Evolutionary conservation across 2,329 filamentous ascomycete species (phyloP).

Genomic region (Ophioceras dolichostomum): DNA sequence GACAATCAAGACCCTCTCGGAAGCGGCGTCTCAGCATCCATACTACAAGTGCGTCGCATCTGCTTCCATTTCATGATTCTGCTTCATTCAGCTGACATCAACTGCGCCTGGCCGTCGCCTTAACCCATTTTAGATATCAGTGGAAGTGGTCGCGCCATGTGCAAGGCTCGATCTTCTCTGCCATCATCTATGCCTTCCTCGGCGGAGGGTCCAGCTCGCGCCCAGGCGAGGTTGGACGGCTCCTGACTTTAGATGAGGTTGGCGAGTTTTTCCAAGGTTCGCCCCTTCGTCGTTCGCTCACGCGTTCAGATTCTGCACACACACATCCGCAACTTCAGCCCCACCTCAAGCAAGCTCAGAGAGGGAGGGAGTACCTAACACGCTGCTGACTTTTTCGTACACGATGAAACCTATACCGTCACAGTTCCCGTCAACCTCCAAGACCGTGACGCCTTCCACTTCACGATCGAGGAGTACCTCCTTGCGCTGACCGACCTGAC

Average conservation of each 20-base stretch:
- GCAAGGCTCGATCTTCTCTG: conserved; percentile 59
- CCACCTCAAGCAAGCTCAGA: too few relatives aligned
- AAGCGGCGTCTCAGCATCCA: conserved; percentile 70
- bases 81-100: conserved; percentile 2
- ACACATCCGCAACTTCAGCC: neutral
- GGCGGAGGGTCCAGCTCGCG: conserved; percentile 50
- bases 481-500: conserved; percentile 76
- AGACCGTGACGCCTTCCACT: conserved; percentile 79
- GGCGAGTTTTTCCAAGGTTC: conserved; percentile 64
- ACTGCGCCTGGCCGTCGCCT: too few relatives aligned
- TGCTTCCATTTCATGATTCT: neutral
- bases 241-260: conserved; percentile 81
- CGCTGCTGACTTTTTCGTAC: neutral
- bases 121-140: conserved; percentile 53
- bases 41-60: conserved; percentile 70
- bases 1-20: conserved; percentile 57
- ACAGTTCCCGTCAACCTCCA: conserved; percentile 85
- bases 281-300: conserved; percentile 10
- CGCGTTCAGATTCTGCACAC: conserved; percentile 1
- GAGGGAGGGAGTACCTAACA: too few relatives aligned
- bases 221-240: conserved; percentile 44
- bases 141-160: conserved; percentile 71
- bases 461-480: conserved; percentile 96
- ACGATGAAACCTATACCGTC: too few relatives aligned
- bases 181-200: conserved; percentile 59